phyloP scores from a whole-genome alignment of 108 stramenopile genomes.

The Fistulifera pelliculosa region DNA sequence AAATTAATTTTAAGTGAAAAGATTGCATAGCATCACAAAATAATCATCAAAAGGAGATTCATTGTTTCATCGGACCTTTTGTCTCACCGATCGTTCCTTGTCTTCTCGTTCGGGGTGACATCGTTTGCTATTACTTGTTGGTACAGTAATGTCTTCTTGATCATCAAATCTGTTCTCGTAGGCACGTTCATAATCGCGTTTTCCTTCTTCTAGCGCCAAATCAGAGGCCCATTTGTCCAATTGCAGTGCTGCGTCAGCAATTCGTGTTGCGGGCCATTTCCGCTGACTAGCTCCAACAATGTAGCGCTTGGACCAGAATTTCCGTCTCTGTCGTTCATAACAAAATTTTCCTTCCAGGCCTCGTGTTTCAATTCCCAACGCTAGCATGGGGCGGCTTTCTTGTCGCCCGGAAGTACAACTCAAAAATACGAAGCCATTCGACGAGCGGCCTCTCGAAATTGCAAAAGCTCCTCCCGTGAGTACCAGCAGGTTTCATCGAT shows the following conservation, averaged over 20 bases:
- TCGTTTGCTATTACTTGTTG: constrained; percentile 2
- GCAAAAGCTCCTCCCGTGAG: too few relatives aligned
- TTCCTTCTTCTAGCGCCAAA: constrained; percentile 1
- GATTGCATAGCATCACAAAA: background rate
- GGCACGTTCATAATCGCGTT: background rate
- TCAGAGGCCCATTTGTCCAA: background rate
- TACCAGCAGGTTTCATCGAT: too few relatives aligned
- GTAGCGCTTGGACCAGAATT: background rate
- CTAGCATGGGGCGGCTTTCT: background rate
- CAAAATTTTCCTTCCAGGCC: background rate
- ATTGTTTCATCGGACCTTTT: too few relatives aligned
- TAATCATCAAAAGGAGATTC: background rate
- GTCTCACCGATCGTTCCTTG: constrained; percentile 1
- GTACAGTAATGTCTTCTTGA: background rate
- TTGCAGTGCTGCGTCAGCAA: background rate
- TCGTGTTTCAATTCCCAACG: background rate
- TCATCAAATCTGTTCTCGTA: background rate
- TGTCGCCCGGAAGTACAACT: too few relatives aligned
- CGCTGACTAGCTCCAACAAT: background rate
- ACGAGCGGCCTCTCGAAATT: too few relatives aligned
- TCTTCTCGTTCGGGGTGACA: constrained; percentile 1
- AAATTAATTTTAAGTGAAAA: constrained; percentile 36
- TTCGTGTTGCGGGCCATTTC: background rate
- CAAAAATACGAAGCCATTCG: too few relatives aligned
- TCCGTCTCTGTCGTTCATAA: background rate